Conservation (phyloP, 768 basidiomycete species). For the Lyophyllum atratum region DNA sequence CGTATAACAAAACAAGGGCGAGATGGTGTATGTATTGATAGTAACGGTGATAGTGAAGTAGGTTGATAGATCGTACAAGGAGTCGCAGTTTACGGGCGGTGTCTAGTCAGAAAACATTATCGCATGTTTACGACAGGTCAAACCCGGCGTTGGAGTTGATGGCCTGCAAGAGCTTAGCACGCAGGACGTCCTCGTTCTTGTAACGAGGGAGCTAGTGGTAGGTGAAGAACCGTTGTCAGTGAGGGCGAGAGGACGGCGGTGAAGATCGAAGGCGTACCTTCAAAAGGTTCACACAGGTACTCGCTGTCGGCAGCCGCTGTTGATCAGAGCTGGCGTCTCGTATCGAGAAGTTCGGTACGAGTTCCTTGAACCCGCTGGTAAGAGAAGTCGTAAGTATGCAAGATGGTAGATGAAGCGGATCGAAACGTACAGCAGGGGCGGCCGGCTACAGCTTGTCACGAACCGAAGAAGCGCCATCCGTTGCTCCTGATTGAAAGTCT, state of each 20-base stretch:
- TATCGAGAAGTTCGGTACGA: slow-evolving; percentile 87
- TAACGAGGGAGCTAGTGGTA: neutral
- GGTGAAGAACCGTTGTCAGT: neutral
- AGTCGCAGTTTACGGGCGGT: too few relatives aligned
- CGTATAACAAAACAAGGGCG: too few relatives aligned
- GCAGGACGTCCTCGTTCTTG: neutral
- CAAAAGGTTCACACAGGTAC: slow-evolving; percentile 90
- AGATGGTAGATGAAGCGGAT: neutral
- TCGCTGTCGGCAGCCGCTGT: slow-evolving; percentile 69
- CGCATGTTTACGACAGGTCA: neutral
- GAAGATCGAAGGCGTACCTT: slow-evolving; percentile 51
- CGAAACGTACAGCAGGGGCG: slow-evolving; percentile 73
- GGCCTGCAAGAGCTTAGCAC: neutral
- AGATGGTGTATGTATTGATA: too few relatives aligned
- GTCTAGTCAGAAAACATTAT: too few relatives aligned
- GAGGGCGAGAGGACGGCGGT: neutral
- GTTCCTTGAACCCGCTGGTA: slow-evolving; percentile 78
- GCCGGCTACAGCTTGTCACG: slow-evolving; percentile 90
- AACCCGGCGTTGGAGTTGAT: neutral
- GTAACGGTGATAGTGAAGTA: too few relatives aligned
- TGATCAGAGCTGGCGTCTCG: slow-evolving; percentile 78
- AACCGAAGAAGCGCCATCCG: slow-evolving; percentile 80
- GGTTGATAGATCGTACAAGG: too few relatives aligned
- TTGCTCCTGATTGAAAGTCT: slow-evolving; percentile 79
- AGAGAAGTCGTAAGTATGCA: neutral